phyloP scores from a whole-genome alignment of 1,139 yeast genomes.

The Eremothecium cymbalariae region DNA sequence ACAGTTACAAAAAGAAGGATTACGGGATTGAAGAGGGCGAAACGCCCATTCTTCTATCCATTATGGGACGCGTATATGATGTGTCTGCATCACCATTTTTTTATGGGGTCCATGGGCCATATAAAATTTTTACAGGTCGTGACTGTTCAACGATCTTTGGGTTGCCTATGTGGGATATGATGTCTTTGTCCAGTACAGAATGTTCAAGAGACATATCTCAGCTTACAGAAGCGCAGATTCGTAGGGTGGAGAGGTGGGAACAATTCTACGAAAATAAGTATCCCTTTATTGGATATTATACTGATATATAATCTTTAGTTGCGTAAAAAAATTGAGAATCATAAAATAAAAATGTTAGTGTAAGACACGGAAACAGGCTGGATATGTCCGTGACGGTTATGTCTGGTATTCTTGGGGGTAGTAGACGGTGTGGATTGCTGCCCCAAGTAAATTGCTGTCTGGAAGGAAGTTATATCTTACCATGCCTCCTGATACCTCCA shows the following conservation, averaged over 20 bases:
- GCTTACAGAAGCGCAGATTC: constrained; percentile 10
- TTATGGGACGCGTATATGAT: constrained; percentile 21
- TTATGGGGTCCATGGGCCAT: constrained; percentile 23
- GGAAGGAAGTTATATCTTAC: constrained; percentile 20
- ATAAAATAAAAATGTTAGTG: too few relatives aligned
- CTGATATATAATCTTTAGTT: too few relatives aligned
- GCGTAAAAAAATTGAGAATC: too few relatives aligned
- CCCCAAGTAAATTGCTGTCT: constrained; percentile 30
- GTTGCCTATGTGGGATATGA: constrained; percentile 17
- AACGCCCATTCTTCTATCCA: constrained; percentile 15
- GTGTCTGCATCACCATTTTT: constrained; percentile 18
- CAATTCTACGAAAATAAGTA: constrained; percentile 16
- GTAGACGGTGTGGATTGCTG: constrained; percentile 19
- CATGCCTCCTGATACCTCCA: constrained; percentile 12
- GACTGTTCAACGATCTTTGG: constrained; percentile 21
- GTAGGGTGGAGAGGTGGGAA: constrained; percentile 17
- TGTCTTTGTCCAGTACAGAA: constrained; percentile 10
- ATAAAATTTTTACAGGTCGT: constrained; percentile 18
- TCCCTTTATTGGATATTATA: constrained; percentile 19
- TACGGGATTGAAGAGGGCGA: constrained; percentile 7
- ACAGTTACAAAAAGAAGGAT: constrained; percentile 8
- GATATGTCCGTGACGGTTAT: too few relatives aligned
- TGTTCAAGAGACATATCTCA: constrained; percentile 14
- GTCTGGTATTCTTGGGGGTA: too few relatives aligned
- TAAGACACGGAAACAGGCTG: too few relatives aligned